Percentiles rank a stretch among this genome's conserved stretches.
phyloP scores from a whole-genome alignment of 139 green algal genomes.

The Chlamydomonas sp. region DNA sequence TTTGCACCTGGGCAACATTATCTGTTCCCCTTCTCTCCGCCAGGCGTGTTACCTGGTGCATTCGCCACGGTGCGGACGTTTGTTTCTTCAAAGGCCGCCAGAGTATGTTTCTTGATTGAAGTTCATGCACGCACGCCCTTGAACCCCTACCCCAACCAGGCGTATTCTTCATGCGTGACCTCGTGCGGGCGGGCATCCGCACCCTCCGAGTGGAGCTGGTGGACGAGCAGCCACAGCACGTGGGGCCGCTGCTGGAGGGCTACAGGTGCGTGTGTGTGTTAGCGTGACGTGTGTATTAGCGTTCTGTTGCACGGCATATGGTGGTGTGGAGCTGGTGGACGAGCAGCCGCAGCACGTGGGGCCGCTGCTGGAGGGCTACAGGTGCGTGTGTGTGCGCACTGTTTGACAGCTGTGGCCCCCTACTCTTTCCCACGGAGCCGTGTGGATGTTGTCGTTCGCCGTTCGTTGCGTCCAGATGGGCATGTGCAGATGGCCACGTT shows the following conservation, averaged over 20 bases:
- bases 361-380: slow-evolving; percentile 75
- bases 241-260: slow-evolving; percentile 69
- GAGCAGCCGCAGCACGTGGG: slow-evolving; percentile 67
- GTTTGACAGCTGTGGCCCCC: background rate
- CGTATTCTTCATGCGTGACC: slow-evolving; percentile 47
- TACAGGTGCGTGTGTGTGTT: slow-evolving; percentile 58
- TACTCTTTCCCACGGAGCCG: no score
- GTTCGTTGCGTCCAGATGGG: no score
- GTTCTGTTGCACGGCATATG: background rate
- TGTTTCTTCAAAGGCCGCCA: background rate
- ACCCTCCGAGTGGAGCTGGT: slow-evolving; percentile 85
- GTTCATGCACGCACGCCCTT: background rate
- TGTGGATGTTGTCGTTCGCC: no score
- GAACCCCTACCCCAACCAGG: slow-evolving; percentile 19
- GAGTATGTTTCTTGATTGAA: background rate
- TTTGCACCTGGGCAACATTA: no score
- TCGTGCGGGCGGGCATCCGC: slow-evolving; percentile 53
- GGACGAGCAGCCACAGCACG: slow-evolving; percentile 70
- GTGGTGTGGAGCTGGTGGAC: slow-evolving; percentile 84
- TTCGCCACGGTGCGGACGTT: background rate
- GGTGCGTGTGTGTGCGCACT: slow-evolving; percentile 15
- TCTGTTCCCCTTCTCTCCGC: no score
- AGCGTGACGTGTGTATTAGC: no score
- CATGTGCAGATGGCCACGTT: no score
- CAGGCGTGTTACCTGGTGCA: no score